phyloP scores from a whole-genome alignment of 352 stramenopile species.

The Pythium rhizo-oryzae region DNA sequence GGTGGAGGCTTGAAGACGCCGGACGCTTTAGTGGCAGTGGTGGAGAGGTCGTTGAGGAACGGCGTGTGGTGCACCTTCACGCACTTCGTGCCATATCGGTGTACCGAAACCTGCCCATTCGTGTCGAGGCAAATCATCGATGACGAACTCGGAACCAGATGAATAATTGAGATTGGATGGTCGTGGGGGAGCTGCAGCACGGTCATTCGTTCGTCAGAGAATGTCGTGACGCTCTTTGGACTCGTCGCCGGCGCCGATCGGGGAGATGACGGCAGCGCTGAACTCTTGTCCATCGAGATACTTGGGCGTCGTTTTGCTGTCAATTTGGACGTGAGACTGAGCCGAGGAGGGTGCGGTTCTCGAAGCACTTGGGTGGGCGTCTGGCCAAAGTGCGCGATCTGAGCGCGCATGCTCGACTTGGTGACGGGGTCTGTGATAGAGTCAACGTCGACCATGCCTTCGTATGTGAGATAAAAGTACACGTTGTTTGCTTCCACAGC shows the following conservation, averaged over 20 bases:
- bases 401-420: conserved; percentile 94
- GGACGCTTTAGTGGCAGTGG: conserved; percentile 42
- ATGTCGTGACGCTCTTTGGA: not conserved
- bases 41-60: conserved; percentile 49
- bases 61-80: conserved; percentile 57
- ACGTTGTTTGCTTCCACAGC: conserved; percentile 96
- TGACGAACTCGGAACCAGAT: conserved; percentile 46
- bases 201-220: conserved; percentile 12
- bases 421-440: conserved; percentile 93
- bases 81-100: conserved; percentile 62
- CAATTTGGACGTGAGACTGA: conserved; percentile 19
- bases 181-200: conserved; percentile 63
- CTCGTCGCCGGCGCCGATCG: not conserved
- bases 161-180: conserved; percentile 53
- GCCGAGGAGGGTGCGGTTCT: conserved; percentile 73
- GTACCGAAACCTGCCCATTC: conserved; percentile 65
- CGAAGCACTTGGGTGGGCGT: conserved; percentile 97
- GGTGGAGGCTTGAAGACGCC: conserved; percentile 42
- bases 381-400: conserved; percentile 99
- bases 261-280: not conserved
- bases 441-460: conserved; percentile 98
- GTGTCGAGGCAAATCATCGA: conserved; percentile 70
- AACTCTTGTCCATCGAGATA: not conserved
- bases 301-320: conserved; percentile 1
- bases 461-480: conserved; percentile 99